Conservation (phyloP, 176 grass and related monocot species). For the Lolium rigidum region DNA sequence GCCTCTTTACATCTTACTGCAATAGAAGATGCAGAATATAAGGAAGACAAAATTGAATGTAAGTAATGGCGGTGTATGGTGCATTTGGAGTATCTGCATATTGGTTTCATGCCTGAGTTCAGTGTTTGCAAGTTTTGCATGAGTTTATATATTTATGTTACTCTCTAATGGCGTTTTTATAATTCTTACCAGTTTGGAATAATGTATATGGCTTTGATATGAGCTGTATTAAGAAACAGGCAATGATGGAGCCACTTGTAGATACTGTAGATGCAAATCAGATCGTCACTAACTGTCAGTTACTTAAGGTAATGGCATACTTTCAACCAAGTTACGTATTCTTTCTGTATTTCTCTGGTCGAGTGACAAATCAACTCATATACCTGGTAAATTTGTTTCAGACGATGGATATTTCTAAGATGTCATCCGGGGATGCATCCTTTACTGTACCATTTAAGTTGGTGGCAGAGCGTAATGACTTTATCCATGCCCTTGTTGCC, state of each 20-base stretch:
- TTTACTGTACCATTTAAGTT: conserved; percentile 96
- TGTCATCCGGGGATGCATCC: conserved; percentile 77
- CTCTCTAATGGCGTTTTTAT: conserved; percentile 10
- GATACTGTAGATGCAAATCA: conserved; percentile 89
- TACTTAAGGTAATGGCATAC: conserved; percentile 63
- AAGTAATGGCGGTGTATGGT: conserved; percentile 35
- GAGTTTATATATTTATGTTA: neutral
- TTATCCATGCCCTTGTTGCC: conserved; percentile 92
- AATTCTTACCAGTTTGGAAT: conserved; percentile 74
- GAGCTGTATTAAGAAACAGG: conserved; percentile 98
- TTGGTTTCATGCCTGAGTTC: neutral
- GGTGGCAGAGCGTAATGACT: conserved; percentile 84
- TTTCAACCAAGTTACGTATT: conserved; percentile 1
- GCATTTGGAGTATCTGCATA: neutral
- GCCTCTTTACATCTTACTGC: conserved; percentile 85
- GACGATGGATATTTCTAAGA: conserved; percentile 98
- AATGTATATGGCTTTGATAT: conserved; percentile 98
- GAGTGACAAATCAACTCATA: conserved; percentile 7
- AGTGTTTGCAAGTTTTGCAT: neutral
- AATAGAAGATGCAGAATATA: conserved; percentile 97
- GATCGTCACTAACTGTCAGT: conserved; percentile 88
- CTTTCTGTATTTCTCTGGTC: neutral
- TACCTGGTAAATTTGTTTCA: conserved; percentile 41
- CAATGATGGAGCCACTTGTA: conserved; percentile 93
- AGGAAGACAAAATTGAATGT: conserved; percentile 98